Evolutionary conservation across 257 asterid genomes (phyloP).

Genomic region (Jaltomata sinuosa): DNA sequence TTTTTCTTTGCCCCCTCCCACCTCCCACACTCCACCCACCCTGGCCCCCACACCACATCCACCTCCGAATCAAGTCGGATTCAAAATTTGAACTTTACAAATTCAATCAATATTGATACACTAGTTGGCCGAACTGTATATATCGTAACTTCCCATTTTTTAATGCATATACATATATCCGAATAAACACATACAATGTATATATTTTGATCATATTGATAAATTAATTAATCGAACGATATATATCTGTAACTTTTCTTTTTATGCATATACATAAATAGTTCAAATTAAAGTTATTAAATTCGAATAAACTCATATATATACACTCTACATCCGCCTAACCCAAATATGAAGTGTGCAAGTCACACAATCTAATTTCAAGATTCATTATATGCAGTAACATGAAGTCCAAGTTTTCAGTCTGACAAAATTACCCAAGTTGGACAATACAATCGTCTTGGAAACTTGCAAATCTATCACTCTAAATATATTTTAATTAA

Average conservation of each 20-base stretch:
- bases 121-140: too few species aligned
- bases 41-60: not conserved
- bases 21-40: not conserved
- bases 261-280: not conserved
- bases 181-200: too few species aligned
- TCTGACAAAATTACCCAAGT: not conserved
- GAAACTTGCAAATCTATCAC: not conserved
- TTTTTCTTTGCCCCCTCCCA: not conserved
- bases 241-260: not conserved
- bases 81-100: not conserved
- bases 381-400: not conserved
- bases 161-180: too few species aligned
- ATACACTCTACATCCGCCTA: not conserved
- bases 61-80: rapidly evolving
- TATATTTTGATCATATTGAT: not conserved
- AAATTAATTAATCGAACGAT: not conserved
- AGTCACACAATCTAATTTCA: not conserved
- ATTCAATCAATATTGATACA: too few species aligned
- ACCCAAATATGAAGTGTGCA: not conserved
- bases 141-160: too few species aligned
- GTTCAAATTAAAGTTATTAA: not conserved
- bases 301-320: not conserved
- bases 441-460: not conserved
- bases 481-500: not conserved
- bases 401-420: not conserved